Evolutionary conservation across 2,329 filamentous ascomycete species (phyloP), one percentile per base, ranked within the genome.

Genomic region (Fusarium scirpi): DNA sequence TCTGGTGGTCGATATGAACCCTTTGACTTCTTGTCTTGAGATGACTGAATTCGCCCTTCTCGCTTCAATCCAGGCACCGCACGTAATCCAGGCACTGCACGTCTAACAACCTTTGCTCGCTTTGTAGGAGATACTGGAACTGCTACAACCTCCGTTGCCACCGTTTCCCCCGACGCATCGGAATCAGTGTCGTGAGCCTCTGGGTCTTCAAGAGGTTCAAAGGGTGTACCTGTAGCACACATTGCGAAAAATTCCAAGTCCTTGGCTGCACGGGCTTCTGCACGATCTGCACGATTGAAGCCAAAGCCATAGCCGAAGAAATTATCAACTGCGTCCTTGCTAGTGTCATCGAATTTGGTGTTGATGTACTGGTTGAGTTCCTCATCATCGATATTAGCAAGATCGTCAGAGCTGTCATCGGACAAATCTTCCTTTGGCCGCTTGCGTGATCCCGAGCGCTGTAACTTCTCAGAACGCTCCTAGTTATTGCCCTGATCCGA

Each of bases 401-500:
- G 20, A 44, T 16, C 20, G 20, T 38, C 34, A 38, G 34, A 12
- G 34, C 34, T 38, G 34, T 38, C 24, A 47, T 29, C 8, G 18
- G 25, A n/a, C 9, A 13, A 52, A 20, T 15, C 6, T 20, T 52
- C 11, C n/a, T 52, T 18, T 48, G 16, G 20, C 30, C 32, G 55
- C 38, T 44, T 34, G 22, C 27, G 24, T 46, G 24, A 9, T 45
- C 10, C 25, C 18, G 8, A 40, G 48, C 11, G 18, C 20, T 18
- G 16, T 8, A 38, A 27, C 24, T 20, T 32, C 30, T 29, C 29
- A 47, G 62, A 65, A 38, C 34, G 34, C 64, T 49, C 53, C 69
- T 76, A 75, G 58, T 75, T 67, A 48, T 40, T 65, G 24, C 57
- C 40, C 41, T 60, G 51, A 24, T 66, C 58, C 41, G 38, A 44